Conservation (phyloP, 371 early-diverging fungal genomes). For the Mucor piriformis region DNA sequence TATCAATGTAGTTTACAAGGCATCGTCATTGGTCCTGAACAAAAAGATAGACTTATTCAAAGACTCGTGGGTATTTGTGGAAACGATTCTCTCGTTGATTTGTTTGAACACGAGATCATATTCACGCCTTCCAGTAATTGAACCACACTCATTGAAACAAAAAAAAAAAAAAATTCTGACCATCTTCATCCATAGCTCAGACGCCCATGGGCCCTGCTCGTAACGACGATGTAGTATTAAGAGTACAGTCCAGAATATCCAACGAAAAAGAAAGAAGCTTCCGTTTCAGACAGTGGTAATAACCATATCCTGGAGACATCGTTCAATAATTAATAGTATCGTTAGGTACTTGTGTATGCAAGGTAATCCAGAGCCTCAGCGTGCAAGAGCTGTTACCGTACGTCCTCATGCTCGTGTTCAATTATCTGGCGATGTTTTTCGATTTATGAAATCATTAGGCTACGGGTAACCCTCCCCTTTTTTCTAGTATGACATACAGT, state of each 20-base stretch:
- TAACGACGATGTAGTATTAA: slow-evolving; percentile 53
- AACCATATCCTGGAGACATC: not conserved
- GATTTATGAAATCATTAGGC: slow-evolving; percentile 52
- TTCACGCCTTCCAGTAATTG: slow-evolving; percentile 50
- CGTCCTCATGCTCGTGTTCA: slow-evolving; percentile 50
- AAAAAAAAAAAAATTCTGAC: not conserved
- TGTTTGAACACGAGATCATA: slow-evolving; percentile 53
- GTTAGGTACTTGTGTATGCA: slow-evolving; percentile 48
- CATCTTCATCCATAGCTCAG: slow-evolving; percentile 37
- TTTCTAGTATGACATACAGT: too few species aligned
- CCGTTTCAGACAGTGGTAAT: slow-evolving; percentile 49
- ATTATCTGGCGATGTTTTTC: slow-evolving; percentile 50
- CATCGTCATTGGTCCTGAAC: slow-evolving; percentile 35
- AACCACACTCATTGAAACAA: not conserved
- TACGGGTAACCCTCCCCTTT: too few species aligned
- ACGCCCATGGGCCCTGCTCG: slow-evolving; percentile 53
- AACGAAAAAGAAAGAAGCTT: slow-evolving; percentile 46
- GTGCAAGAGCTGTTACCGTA: slow-evolving; percentile 49
- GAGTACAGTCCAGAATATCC: slow-evolving; percentile 45
- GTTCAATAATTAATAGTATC: too few species aligned
- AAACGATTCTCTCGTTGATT: slow-evolving; percentile 40
- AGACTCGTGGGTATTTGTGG: slow-evolving; percentile 51
- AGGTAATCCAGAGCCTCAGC: slow-evolving; percentile 53
- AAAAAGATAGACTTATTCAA: slow-evolving; percentile 41
- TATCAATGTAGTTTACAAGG: slow-evolving; percentile 56